A percentile compares a stretch with the other conserved stretches of the same genome.
These are phyloP conservation scores for Acanthamoeba castellanii DNA, from an alignment of 208 protist species.

Conservation along the genomic window DNA sequence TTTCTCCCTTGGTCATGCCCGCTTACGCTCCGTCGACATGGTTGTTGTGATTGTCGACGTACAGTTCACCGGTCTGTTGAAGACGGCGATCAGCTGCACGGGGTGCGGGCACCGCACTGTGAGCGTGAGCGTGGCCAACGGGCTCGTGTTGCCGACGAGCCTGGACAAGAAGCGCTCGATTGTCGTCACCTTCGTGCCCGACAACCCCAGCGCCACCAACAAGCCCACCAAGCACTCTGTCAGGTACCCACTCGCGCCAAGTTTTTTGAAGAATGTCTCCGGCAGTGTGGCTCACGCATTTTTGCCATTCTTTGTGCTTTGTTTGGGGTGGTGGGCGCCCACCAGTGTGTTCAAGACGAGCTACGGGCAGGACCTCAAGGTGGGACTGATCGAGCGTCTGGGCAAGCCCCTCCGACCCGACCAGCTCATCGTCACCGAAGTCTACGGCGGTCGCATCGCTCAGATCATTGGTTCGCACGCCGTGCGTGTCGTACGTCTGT, in stretches of 20 bases:
- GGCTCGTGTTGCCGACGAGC: conserved; percentile 6
- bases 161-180: conserved; percentile 49
- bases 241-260: too few relatives aligned
- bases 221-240: conserved; percentile 22
- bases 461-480: background rate
- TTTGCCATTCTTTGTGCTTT: too few relatives aligned
- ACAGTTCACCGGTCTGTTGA: conserved; percentile 30
- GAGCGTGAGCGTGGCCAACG: conserved; percentile 47
- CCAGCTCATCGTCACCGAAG: conserved; percentile 8
- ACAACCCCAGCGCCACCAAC: background rate
- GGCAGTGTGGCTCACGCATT: too few relatives aligned
- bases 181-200: conserved; percentile 23
- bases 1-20: too few relatives aligned
- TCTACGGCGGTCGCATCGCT: conserved; percentile 21
- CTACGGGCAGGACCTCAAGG: conserved; percentile 28
- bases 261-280: too few relatives aligned
- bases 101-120: conserved; percentile 7
- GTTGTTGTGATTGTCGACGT: too few relatives aligned
- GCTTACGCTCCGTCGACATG: too few relatives aligned
- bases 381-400: conserved; percentile 32
- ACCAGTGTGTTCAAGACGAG: conserved; percentile 38
- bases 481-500: too few relatives aligned
- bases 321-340: too few relatives aligned
- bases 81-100: conserved; percentile 48
- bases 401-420: conserved; percentile 38